A percentile compares a stretch with the other conserved stretches of the same genome.
These are phyloP conservation scores for Chlamydomonas urium DNA, from an alignment of 139 green algal genomes.

Conservation along the genomic window DNA sequence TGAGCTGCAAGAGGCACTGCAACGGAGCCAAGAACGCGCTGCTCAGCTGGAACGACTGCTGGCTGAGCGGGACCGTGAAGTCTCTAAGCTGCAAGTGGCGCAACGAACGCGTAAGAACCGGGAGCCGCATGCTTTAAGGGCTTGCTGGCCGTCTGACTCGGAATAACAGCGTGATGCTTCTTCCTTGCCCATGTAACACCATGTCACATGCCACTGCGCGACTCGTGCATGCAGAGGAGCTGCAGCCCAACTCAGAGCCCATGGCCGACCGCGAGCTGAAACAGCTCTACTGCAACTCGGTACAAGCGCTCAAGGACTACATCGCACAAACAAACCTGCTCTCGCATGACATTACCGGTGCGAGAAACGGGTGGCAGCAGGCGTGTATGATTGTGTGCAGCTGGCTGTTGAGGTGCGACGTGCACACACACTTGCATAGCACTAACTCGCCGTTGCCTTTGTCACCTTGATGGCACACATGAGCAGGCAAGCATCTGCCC, in stretches of 20 bases:
- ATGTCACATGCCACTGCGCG: no score
- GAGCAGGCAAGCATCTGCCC: conserved; percentile 35
- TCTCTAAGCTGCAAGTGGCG: conserved; percentile 55
- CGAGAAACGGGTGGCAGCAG: background rate
- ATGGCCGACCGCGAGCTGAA: conserved; percentile 40
- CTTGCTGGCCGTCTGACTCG: background rate
- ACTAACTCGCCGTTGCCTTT: no score
- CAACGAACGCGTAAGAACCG: conserved; percentile 56
- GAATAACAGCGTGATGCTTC: no score
- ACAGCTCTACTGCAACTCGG: conserved; percentile 39
- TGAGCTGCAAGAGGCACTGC: background rate
- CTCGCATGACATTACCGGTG: conserved; percentile 35
- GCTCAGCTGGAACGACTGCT: background rate
- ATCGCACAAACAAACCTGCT: conserved; percentile 20
- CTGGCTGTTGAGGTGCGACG: no score
- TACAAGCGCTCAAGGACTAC: conserved; percentile 40
- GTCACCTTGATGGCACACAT: no score
- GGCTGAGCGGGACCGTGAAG: conserved; percentile 5
- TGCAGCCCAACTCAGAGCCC: no score
- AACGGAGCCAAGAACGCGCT: background rate
- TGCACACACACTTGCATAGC: no score
- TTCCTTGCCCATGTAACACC: no score
- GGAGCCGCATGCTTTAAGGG: no score
- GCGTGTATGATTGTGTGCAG: background rate
- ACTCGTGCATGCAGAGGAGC: no score